Percentiles rank a stretch among this genome's conserved stretches.
These are phyloP conservation scores for Catunica adiposa DNA, from an alignment of 2,329 filamentous ascomycete genomes.

Conservation along the genomic window DNA sequence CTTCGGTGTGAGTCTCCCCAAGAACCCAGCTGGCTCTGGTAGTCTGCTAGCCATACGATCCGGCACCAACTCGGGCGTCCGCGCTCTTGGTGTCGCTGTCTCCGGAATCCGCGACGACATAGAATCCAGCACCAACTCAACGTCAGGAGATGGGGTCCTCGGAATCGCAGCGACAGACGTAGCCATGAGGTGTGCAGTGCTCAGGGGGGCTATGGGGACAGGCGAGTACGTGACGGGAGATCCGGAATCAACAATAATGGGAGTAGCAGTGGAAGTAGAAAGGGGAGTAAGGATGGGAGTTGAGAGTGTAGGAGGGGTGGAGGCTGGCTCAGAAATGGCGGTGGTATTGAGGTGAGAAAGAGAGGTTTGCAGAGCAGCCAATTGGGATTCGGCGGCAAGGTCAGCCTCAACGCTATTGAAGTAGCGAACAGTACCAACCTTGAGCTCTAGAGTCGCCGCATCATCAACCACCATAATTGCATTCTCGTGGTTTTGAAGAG, in stretches of 20 bases:
- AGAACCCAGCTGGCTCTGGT: conserved; percentile 29
- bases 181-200: background rate
- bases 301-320: background rate
- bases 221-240: conserved; percentile 20
- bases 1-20: conserved; percentile 30
- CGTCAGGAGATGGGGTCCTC: conserved; percentile 33
- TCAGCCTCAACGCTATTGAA: conserved; percentile 53
- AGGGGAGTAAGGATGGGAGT: conserved; percentile 7
- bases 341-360: background rate
- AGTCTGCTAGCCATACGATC: conserved; percentile 46
- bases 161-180: conserved; percentile 17
- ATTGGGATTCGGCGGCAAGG: conserved; percentile 40
- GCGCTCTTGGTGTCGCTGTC: conserved; percentile 33
- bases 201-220: background rate
- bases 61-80: conserved; percentile 43
- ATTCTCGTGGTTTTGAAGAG: conserved; percentile 63
- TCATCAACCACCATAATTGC: conserved; percentile 74
- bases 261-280: conserved; percentile 18
- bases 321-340: background rate
- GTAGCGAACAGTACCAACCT: conserved; percentile 58
- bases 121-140: conserved; percentile 8
- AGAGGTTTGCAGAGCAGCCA: conserved; percentile 37
- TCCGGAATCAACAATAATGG: conserved; percentile 28
- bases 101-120: conserved; percentile 13
- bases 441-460: conserved; percentile 56